phyloP scores from a whole-genome alignment of 2,329 filamentous ascomycete species.

The Pyrenophora graminea region DNA sequence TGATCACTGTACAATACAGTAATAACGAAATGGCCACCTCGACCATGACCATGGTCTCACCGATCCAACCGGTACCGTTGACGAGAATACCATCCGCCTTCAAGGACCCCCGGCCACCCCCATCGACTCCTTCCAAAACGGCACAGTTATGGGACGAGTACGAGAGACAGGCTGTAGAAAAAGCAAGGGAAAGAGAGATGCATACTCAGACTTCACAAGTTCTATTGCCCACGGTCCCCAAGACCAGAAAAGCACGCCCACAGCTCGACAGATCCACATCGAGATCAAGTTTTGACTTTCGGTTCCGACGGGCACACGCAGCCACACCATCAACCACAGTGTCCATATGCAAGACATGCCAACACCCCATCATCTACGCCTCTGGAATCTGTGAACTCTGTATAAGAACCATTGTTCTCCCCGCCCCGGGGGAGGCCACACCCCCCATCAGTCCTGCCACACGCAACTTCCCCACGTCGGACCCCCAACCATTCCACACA shows the following conservation, averaged over 20 bases:
- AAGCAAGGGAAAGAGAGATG: slow-evolving; percentile 35
- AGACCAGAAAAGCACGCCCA: slow-evolving; percentile 19
- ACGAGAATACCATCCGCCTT: slow-evolving; percentile 33
- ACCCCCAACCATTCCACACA: slow-evolving; percentile 27
- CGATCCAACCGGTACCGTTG: slow-evolving; percentile 28
- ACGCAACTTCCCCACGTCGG: slow-evolving; percentile 30
- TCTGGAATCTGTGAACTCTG: slow-evolving; percentile 39
- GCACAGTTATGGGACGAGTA: slow-evolving; percentile 44
- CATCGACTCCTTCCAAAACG: slow-evolving; percentile 33
- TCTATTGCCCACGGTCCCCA: slow-evolving; percentile 26
- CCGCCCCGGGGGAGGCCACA: slow-evolving; percentile 27
- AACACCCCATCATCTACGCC: slow-evolving; percentile 30
- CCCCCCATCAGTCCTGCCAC: slow-evolving; percentile 31
- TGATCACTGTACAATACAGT: slow-evolving; percentile 4
- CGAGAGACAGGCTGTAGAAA: slow-evolving; percentile 39
- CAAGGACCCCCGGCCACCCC: slow-evolving; percentile 34
- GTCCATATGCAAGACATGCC: slow-evolving; percentile 39
- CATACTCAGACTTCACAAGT: slow-evolving; percentile 18
- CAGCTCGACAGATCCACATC: slow-evolving; percentile 4
- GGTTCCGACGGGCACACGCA: slow-evolving; percentile 18
- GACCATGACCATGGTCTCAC: slow-evolving; percentile 23
- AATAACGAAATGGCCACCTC: slow-evolving; percentile 17
- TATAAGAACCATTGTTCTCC: slow-evolving; percentile 34
- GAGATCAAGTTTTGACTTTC: slow-evolving; percentile 35
- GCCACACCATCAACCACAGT: slow-evolving; percentile 24